Evolutionary conservation across 2,329 filamentous ascomycete genomes (phyloP).

Genomic region (Fusarium siculi): DNA sequence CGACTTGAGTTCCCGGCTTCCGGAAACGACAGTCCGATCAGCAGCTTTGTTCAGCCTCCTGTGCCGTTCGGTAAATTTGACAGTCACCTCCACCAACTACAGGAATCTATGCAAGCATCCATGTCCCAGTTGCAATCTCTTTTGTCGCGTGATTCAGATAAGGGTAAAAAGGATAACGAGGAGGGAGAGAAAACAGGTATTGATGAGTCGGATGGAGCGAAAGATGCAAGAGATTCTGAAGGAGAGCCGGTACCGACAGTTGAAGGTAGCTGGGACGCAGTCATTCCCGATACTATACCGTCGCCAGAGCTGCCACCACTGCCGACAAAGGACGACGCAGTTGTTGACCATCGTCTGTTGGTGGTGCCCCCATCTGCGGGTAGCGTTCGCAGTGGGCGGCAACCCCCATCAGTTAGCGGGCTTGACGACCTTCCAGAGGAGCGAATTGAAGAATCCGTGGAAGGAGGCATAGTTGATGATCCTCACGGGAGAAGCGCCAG

Average conservation of each 20-base stretch:
- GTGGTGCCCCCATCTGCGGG: constrained; percentile 43
- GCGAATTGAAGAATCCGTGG: constrained; percentile 32
- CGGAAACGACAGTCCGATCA: constrained; percentile 38
- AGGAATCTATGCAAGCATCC: constrained; percentile 25
- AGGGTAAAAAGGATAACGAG: neutral
- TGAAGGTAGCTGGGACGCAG: constrained; percentile 20
- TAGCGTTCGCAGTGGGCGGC: constrained; percentile 60
- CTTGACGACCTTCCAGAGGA: constrained; percentile 46
- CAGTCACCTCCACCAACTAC: constrained; percentile 36
- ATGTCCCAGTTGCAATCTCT: neutral
- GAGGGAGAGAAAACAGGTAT: neutral
- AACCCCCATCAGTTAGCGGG: constrained; percentile 57
- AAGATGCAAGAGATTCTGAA: constrained; percentile 18
- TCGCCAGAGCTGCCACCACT: constrained; percentile 20
- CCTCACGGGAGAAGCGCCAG: constrained; percentile 25
- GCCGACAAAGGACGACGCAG: constrained; percentile 9
- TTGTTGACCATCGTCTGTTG: constrained; percentile 14
- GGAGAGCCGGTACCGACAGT: constrained; percentile 1
- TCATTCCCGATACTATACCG: constrained; percentile 42
- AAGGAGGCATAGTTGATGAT: constrained; percentile 38
- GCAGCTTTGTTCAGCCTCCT: constrained; percentile 37
- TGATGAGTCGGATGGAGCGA: neutral
- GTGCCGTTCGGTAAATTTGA: constrained; percentile 30
- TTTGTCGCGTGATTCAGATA: neutral
- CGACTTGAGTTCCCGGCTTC: constrained; percentile 32